A percentile compares a stretch with the other conserved stretches of the same genome.
Evolutionary conservation across 768 basidiomycete species (phyloP).

Genomic region (Macrolepiota fuliginosa): DNA sequence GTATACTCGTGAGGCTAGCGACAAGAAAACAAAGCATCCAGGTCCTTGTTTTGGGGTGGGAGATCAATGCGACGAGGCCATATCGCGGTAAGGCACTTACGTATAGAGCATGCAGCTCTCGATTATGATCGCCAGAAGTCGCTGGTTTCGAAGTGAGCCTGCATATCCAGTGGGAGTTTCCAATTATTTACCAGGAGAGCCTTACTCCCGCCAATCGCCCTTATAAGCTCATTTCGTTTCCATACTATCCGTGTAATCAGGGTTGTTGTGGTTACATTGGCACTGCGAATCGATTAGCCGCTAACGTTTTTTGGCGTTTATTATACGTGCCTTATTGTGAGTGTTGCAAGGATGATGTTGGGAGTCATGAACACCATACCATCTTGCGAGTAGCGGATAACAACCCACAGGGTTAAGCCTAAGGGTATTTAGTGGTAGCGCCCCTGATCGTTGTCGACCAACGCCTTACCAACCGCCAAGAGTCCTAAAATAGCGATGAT

Average conservation of each 20-base stretch:
- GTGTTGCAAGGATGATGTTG: neutral
- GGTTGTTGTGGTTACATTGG: neutral
- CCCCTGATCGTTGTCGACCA: neutral
- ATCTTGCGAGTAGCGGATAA: neutral
- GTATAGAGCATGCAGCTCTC: conserved; percentile 3
- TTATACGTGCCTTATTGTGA: neutral
- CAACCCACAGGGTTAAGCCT: neutral
- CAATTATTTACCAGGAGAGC: neutral
- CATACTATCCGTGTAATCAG: conserved; percentile 1
- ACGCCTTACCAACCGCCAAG: neutral
- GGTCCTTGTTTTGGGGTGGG: neutral
- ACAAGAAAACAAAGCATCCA: neutral
- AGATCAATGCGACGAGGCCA: neutral
- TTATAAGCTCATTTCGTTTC: neutral
- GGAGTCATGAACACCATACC: neutral
- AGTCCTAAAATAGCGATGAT: neutral
- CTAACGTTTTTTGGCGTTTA: neutral
- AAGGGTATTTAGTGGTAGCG: neutral
- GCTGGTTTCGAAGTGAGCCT: neutral
- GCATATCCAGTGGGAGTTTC: no score
- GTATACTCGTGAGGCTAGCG: neutral
- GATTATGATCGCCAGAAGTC: neutral
- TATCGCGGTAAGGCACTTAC: neutral
- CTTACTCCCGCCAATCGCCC: neutral
- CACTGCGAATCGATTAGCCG: neutral